These are phyloP conservation scores for Trichoderma simmonsii DNA, from an alignment of 2,329 filamentous ascomycete species.

Conservation along the genomic window DNA sequence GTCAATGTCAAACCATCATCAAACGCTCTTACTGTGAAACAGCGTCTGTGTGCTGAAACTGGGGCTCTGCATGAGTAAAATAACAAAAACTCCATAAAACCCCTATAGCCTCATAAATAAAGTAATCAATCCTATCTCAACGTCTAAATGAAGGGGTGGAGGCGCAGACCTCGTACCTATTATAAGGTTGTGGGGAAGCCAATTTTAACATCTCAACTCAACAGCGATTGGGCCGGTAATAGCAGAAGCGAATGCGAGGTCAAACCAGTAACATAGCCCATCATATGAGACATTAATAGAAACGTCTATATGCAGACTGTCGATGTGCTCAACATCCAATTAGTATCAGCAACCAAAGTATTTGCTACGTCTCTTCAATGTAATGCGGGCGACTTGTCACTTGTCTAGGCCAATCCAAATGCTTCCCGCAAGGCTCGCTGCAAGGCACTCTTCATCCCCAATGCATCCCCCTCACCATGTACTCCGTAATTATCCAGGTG, in stretches of 20 bases:
- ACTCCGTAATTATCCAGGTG: not conserved
- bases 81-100: not conserved
- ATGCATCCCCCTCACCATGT: not conserved
- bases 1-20: not conserved
- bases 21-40: not conserved
- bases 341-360: not conserved
- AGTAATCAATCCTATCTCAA: not conserved
- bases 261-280: not conserved
- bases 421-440: not conserved
- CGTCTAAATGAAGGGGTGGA: not conserved
- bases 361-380: not conserved
- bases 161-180: not conserved
- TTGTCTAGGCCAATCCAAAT: not conserved
- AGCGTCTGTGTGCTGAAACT: not conserved
- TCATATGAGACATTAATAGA: not conserved
- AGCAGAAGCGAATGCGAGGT: not conserved
- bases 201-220: not conserved
- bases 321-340: not conserved
- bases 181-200: not conserved
- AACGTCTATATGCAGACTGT: not conserved
- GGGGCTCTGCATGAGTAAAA: not conserved
- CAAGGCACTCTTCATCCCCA: not conserved
- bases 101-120: not conserved
- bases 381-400: not conserved
- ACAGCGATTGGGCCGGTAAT: not conserved